Percentiles rank a stretch among this genome's conserved stretches.
Conservation (phyloP, 2,329 filamentous ascomycete genomes). For the Fusarium siculi region DNA sequence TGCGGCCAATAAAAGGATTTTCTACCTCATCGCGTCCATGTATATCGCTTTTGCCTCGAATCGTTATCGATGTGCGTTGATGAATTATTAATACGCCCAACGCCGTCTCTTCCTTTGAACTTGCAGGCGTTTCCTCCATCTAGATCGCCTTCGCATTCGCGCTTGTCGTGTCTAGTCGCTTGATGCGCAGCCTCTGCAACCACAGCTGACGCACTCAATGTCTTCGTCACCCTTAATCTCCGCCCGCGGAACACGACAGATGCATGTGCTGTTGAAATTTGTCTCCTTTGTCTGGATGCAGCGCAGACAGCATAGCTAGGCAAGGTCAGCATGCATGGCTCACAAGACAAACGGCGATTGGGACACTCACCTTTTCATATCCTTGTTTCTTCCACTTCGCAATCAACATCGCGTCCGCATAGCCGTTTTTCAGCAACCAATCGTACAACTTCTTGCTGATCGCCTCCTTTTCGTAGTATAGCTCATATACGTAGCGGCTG, state of each 20-base stretch:
- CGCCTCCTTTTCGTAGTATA: conserved; percentile 98
- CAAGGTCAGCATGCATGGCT: conserved; percentile 39
- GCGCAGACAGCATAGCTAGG: conserved; percentile 87
- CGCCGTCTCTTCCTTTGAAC: conserved; percentile 33
- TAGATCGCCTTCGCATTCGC: not conserved
- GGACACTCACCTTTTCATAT: conserved; percentile 86
- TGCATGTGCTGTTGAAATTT: conserved; percentile 97
- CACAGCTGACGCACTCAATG: conserved; percentile 94
- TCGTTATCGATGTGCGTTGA: conserved; percentile 12
- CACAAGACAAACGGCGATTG: not conserved
- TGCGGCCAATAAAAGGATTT: conserved; percentile 48
- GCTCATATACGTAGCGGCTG: conserved; percentile 92
- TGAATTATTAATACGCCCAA: conserved; percentile 39
- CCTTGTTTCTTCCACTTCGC: conserved; percentile 99
- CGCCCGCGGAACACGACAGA: conserved; percentile 91
- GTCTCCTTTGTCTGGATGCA: conserved; percentile 99
- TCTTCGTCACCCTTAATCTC: conserved; percentile 91
- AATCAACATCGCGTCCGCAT: conserved; percentile 94
- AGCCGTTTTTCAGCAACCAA: conserved; percentile 95
- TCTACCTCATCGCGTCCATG: conserved; percentile 48
- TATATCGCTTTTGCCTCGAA: conserved; percentile 11
- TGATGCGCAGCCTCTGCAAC: conserved; percentile 89
- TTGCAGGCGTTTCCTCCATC: not conserved
- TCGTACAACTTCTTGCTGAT: conserved; percentile 94
- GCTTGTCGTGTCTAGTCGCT: conserved; percentile 68